A percentile compares a stretch with the other conserved stretches of the same genome.
Conservation (phyloP, 2,329 filamentous ascomycete genomes). For the Pleoardoris graminearum region DNA sequence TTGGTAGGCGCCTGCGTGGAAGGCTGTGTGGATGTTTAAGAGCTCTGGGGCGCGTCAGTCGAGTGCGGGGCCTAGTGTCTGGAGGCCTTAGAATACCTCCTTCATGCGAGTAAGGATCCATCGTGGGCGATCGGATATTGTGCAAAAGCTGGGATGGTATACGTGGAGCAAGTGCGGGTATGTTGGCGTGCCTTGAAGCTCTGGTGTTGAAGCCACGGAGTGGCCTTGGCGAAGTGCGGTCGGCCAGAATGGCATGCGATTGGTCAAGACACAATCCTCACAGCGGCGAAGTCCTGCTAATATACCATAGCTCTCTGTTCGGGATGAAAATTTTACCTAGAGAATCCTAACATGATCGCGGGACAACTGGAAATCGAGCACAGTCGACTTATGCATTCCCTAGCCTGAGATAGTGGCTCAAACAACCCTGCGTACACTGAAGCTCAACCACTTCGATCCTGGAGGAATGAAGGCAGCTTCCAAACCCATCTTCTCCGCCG, state of each 20-base stretch:
- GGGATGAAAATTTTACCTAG: no score
- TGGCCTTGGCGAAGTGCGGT: no score
- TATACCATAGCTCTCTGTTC: no score
- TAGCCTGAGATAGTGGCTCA: no score
- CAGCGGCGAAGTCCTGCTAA: no score
- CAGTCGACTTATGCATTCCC: not conserved
- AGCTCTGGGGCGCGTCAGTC: constrained; percentile 55
- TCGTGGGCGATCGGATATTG: constrained; percentile 17
- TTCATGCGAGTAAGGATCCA: constrained; percentile 66
- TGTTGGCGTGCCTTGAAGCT: constrained; percentile 4
- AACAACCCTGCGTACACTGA: constrained; percentile 26
- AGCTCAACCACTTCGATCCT: constrained; percentile 32
- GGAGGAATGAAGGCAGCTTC: constrained; percentile 25
- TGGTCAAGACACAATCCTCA: no score
- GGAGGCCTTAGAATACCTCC: constrained; percentile 53
- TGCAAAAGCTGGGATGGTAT: not conserved
- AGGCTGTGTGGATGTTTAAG: constrained; percentile 68
- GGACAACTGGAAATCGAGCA: not conserved
- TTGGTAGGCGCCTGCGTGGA: constrained; percentile 80
- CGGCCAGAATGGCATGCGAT: no score
- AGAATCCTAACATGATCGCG: no score
- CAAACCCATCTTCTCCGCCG: constrained; percentile 15
- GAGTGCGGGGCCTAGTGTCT: not conserved
- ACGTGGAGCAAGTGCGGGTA: not conserved
- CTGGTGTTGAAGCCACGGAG: constrained; percentile 9